Base-by-base conservation (phyloP, 768 basidiomycete genomes). In the Panaeolus cyanescens region DNA sequence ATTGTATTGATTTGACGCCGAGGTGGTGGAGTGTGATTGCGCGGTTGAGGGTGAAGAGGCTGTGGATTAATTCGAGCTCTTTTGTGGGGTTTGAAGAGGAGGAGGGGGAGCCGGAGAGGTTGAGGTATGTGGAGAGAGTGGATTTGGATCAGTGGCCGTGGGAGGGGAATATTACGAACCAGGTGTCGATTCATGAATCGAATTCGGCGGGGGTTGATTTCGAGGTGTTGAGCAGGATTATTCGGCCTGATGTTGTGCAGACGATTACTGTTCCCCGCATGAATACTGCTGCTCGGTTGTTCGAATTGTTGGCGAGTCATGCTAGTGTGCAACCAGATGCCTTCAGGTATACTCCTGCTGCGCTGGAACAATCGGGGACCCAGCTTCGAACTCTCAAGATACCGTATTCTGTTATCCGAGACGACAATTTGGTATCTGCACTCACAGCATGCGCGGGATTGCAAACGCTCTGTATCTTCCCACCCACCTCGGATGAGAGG, bases 141-240 rank as follows among this genome's bases (percentile, higher is more conserved):
- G 74, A 75, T 59, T 59, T 77, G 20, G 76, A 77, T 58, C 74
- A 77, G 30, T 77, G 74, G 74, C 73, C 74, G 31, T 77, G 76
- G 76, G 71, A 74, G 56, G 76, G 74, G 7, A 65, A 67, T 19
- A 58, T 67, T 53, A 74, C 76, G 4, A 72, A 75, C 33, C 71
- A 73, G 50, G 71, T 74, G 15, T 75, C 74, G 9, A 68, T 75
- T 13, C 73, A 75, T 59, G 76, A 77, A 61, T 71, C 72, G 53
- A 65, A 67, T 17, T 61, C 64, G 2, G 56, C 59, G n/a, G 74
- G 76, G 33, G 71, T 74, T 39, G 71, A 69, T 59, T 60, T 63
- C 15, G 10, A 63, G 15, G 53, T 72, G n/a, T 66, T 78, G 10
- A 66, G 67, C 13, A 68, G 71, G 22, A 59, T 70, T 30, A 64